Conservation (phyloP, 768 basidiomycete genomes). For the Naganishia vishniacii region DNA sequence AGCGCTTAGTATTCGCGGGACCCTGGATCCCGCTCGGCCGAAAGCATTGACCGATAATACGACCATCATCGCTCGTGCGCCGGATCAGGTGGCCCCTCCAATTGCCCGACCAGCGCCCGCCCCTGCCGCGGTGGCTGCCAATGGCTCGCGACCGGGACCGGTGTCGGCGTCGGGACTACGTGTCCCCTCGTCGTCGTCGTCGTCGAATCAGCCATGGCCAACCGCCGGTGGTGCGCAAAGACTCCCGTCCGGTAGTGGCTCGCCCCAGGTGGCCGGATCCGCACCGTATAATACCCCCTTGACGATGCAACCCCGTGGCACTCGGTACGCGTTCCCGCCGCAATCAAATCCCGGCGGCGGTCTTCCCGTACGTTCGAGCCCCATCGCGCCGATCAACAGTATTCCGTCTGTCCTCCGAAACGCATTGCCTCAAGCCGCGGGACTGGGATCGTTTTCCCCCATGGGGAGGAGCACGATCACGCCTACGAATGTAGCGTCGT, state of each 20-base stretch:
- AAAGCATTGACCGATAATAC: constrained; percentile 40
- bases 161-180: neutral
- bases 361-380: neutral
- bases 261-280: neutral
- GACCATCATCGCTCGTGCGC: neutral
- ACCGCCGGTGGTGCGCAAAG: neutral
- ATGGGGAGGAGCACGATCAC: constrained; percentile 9
- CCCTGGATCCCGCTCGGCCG: constrained; percentile 42
- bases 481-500: neutral
- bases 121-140: no score
- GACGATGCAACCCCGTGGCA: neutral
- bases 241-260: no score
- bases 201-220: neutral
- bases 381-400: constrained; percentile 15
- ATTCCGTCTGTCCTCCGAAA: constrained; percentile 12
- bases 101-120: neutral
- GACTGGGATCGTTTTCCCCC: constrained; percentile 9
- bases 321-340: constrained; percentile 10
- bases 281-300: neutral
- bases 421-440: constrained; percentile 1
- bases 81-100: neutral
- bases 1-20: constrained; percentile 37
- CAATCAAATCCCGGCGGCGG: constrained; percentile 1
- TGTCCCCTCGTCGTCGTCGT: no score
- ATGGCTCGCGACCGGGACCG: neutral